These are phyloP conservation scores for Phytophthora palmivora DNA, from an alignment of 352 stramenopile species.

Conservation along the genomic window DNA sequence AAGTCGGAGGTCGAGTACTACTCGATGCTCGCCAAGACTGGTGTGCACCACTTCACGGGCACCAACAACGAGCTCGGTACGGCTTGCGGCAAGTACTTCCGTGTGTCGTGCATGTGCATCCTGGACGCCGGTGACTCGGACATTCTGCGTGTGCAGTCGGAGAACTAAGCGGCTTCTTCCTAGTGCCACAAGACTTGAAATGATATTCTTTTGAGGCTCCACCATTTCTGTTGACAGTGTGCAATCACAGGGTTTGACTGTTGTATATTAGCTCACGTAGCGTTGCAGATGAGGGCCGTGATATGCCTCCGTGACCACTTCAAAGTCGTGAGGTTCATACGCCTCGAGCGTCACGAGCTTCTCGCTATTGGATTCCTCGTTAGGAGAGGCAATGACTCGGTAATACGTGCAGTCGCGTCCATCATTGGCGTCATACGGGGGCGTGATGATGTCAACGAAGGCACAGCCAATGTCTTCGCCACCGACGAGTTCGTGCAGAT, in stretches of 20 bases:
- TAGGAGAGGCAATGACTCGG: conserved; percentile 44
- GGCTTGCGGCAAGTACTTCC: conserved; percentile 99
- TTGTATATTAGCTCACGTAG: conserved; percentile 28
- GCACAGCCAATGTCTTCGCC: conserved; percentile 75
- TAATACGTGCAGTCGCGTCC: conserved; percentile 83
- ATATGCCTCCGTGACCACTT: conserved; percentile 60
- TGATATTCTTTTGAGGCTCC: conserved; percentile 35
- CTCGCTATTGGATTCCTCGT: conserved; percentile 15
- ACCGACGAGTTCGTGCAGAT: conserved; percentile 84
- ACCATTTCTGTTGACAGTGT: not conserved
- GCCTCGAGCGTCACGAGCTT: conserved; percentile 52
- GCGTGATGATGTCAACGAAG: conserved; percentile 88
- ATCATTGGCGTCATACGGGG: conserved; percentile 75
- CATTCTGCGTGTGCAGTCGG: conserved; percentile 91
- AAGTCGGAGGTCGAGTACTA: conserved; percentile 99
- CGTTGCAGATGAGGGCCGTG: conserved; percentile 47
- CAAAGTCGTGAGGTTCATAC: conserved; percentile 62
- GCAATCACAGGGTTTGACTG: no score
- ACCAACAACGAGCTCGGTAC: conserved; percentile 99
- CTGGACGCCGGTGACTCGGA: conserved; percentile 99
- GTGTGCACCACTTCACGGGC: conserved; percentile 98
- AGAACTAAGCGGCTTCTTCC: conserved; percentile 48
- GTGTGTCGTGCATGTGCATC: conserved; percentile 96
- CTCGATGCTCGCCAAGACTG: conserved; percentile 99
- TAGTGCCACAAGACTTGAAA: conserved; percentile 18